Percentiles rank a stretch among this genome's conserved stretches.
Evolutionary conservation across 345 rosid genomes (phyloP).

Genomic region (Rhodamnia rubescens): DNA sequence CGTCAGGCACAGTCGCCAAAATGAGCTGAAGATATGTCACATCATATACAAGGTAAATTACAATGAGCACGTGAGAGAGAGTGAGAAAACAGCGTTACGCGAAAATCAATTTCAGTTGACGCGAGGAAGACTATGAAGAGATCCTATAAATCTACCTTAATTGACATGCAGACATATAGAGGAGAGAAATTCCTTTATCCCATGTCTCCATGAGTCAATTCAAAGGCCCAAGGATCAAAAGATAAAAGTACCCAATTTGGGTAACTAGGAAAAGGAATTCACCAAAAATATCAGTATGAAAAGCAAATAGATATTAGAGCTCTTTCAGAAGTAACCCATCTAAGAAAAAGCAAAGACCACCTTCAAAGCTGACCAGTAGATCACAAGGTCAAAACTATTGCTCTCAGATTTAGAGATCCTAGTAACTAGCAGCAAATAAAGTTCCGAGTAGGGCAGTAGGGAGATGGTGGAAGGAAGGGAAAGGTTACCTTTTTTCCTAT

Average conservation of each 20-base stretch:
- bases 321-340: not conserved
- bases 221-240: not conserved
- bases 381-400: not conserved
- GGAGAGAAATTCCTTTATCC: not conserved
- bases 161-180: not conserved
- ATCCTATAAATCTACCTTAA: not conserved
- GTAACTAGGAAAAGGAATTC: not conserved
- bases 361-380: not conserved
- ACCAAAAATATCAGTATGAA: not conserved
- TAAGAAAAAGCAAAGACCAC: not conserved
- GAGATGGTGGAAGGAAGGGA: not conserved
- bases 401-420: not conserved
- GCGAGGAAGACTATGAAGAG: not conserved
- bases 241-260: not conserved
- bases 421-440: not conserved
- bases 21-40: slow-evolving; percentile 45
- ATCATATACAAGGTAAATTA: not conserved
- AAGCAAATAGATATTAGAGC: not conserved
- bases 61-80: not conserved
- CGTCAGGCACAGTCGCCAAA: slow-evolving; percentile 60
- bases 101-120: not conserved
- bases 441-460: not conserved
- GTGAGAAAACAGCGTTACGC: not conserved
- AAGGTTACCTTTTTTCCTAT: not conserved
- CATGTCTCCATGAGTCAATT: not conserved